A percentile compares a stretch with the other conserved stretches of the same genome.
Conservation (phyloP, 371 early-diverging fungal species). For the Rhizoclosmatium hyalinum region DNA sequence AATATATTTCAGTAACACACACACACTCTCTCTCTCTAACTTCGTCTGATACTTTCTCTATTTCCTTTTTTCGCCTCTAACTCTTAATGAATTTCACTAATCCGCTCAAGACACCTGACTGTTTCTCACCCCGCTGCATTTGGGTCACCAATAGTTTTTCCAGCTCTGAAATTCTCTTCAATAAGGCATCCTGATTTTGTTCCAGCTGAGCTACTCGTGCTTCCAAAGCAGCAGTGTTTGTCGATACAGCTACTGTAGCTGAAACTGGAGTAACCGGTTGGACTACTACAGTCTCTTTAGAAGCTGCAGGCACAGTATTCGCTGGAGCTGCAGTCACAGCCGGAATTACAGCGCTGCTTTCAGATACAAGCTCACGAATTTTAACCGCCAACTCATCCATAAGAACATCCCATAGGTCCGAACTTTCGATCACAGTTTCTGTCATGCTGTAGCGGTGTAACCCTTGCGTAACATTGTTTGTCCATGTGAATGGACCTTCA, state of each 20-base stretch:
- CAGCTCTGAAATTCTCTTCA: not conserved
- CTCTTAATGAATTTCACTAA: not conserved
- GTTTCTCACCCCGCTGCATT: not conserved
- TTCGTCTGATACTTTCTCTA: not conserved
- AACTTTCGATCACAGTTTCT: not conserved
- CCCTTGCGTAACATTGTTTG: conserved; percentile 22
- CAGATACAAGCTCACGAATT: not conserved
- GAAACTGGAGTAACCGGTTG: not conserved
- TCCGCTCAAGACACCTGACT: not conserved
- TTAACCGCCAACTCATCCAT: conserved; percentile 13
- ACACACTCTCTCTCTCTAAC: not conserved
- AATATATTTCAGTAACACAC: no score
- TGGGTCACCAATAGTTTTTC: not conserved
- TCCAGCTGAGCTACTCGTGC: not conserved
- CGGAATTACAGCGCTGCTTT: not conserved
- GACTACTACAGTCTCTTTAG: not conserved
- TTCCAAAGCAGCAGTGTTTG: not conserved
- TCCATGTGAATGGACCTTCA: conserved; percentile 37
- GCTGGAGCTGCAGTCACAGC: not conserved
- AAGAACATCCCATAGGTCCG: not conserved
- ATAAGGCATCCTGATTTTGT: not conserved
- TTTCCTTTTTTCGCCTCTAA: not conserved
- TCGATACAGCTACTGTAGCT: not conserved
- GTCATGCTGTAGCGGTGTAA: not conserved
- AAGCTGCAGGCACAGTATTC: not conserved